Conservation (phyloP, 1,284 basidiomycete species). For the Jaminaea rosea region DNA sequence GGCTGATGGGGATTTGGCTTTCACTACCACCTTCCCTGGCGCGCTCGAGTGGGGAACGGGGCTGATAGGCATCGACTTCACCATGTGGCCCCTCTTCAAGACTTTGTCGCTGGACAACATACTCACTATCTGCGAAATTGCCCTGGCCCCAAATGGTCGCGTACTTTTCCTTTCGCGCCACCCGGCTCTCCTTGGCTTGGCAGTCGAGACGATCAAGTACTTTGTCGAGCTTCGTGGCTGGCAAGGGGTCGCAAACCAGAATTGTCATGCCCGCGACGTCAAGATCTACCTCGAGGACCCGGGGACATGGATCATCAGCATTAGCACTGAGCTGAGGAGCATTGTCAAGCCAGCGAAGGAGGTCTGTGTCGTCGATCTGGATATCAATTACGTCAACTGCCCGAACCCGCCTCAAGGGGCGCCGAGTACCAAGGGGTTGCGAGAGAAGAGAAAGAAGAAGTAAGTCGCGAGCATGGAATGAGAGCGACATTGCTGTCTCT, state of each 20-base stretch:
- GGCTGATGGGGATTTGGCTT: constrained; percentile 42
- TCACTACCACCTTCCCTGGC: constrained; percentile 46
- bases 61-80: constrained; percentile 56
- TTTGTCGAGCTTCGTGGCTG: constrained; percentile 87
- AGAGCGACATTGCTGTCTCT: too few relatives aligned
- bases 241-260: constrained; percentile 61
- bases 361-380: constrained; percentile 79
- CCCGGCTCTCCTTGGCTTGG: constrained; percentile 80
- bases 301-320: constrained; percentile 78
- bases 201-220: constrained; percentile 80
- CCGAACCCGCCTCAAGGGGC: constrained; percentile 66
- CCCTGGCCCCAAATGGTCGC: constrained; percentile 81
- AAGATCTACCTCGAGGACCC: constrained; percentile 67
- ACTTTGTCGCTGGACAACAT: constrained; percentile 88
- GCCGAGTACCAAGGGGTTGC: constrained; percentile 69
- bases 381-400: constrained; percentile 81
- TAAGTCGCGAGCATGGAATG: too few relatives aligned
- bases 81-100: constrained; percentile 95
- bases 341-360: constrained; percentile 64
- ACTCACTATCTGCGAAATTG: constrained; percentile 85
- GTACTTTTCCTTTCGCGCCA: constrained; percentile 82
- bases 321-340: constrained; percentile 76
- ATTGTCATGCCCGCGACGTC: constrained; percentile 69
- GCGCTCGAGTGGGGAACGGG: constrained; percentile 49
- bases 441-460: constrained; percentile 74